Base-by-base conservation (phyloP, 768 basidiomycete species). In the Tylopilus felleus region DNA sequence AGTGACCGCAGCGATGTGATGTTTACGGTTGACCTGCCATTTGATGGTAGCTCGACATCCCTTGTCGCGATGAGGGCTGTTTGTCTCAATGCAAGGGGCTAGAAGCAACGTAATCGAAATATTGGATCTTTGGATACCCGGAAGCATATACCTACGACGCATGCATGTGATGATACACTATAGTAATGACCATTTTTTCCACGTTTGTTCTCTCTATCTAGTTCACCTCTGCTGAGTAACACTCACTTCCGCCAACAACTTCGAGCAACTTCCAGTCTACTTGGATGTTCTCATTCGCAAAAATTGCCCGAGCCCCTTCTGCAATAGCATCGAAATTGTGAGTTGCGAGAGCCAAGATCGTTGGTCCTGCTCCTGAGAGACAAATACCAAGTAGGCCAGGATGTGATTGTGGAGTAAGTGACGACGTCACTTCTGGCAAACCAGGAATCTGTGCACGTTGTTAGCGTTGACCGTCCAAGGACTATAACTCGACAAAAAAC, bases 361-460 rank as follows among this genome's bases (percentile, higher is more conserved):
- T 98, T 4, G 97, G 97, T 0, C 97, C 97, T 5, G 97, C 97
- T 8, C 97, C 97, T 2, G 96, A 98, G 31, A 99, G 83, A 70
- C 97, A 98, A 51, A 98, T 97, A 5, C 97, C 97, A 9, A 99
- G 78, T 5, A 99, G 76, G n/a, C 97, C 97, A 0, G 92, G 90
- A 71, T 98, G 95, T 0, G 90, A 86, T 9, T 80, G 61, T 6
- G 95, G 95, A 1, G 97, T 97, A 49, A 98, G 86, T 16, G 79
- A 76, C 27, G 89, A 86, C 13, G 95, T 93, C 43, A 99, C 93
- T 66, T 93, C 88, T 9, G 93, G 90, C 8, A 99, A 80, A 25
- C 97, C 97, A 48, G 97, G 97, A 48, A 99, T 96, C 95, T 98
- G 66, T 10, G 14, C 29, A 45, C 19, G 33, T 14, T 48, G 49